Evolutionary conservation across 257 asterid genomes (phyloP).

Genomic region (Solanum paucissectum): DNA sequence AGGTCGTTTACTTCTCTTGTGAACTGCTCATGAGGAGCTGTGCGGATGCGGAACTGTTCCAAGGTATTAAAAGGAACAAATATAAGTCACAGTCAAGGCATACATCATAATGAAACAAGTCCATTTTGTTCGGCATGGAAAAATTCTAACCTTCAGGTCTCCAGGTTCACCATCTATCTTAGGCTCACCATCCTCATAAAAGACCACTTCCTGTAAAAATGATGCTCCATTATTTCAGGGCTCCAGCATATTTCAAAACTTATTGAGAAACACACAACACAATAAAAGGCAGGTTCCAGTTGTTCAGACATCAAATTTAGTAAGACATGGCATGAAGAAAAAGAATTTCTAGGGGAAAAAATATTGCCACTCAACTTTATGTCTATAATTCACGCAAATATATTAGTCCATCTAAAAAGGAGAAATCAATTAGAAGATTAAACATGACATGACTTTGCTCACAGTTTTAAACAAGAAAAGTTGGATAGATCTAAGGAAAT

Average conservation of each 20-base stretch:
- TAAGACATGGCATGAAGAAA: neutral
- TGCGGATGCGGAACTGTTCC: conserved; percentile 70
- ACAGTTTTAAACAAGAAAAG: neutral
- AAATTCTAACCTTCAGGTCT: conserved; percentile 71
- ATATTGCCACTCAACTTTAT: neutral
- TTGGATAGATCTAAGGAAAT: neutral
- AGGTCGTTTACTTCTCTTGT: conserved; percentile 87
- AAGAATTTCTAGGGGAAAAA: neutral
- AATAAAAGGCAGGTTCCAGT: neutral
- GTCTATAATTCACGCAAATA: neutral
- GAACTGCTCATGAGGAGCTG: conserved; percentile 86
- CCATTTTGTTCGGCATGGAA: neutral
- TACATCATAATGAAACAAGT: neutral
- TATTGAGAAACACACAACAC: neutral
- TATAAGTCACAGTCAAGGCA: neutral
- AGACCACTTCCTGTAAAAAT: conserved; percentile 68
- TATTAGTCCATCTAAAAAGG: neutral
- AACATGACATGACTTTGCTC: neutral
- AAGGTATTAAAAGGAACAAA: neutral
- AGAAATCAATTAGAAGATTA: neutral
- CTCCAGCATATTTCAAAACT: neutral
- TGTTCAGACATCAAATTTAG: neutral
- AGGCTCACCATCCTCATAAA: conserved; percentile 95
- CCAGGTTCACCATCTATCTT: conserved; percentile 94
- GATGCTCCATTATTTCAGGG: neutral